Evolutionary conservation across 768 basidiomycete species (phyloP).

Genomic region (Erythrobasidium yunnanense): DNA sequence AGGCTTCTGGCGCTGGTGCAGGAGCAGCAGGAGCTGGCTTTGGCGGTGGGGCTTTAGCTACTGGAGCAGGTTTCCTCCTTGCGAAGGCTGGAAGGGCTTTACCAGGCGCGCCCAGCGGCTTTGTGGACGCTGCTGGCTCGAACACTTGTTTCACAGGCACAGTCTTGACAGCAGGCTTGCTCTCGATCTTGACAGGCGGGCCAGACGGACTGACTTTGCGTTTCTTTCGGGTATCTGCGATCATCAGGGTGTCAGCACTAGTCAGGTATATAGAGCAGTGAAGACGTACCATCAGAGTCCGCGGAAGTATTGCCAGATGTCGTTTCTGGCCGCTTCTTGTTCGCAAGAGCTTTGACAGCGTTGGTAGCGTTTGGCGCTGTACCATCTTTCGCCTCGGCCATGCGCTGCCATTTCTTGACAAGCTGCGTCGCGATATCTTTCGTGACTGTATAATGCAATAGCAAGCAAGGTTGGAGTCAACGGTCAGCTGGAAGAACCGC

Average conservation of each 20-base stretch:
- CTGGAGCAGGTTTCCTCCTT: slow-evolving; percentile 6
- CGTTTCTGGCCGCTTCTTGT: slow-evolving; percentile 10
- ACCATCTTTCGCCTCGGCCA: not conserved
- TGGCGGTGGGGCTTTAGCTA: not conserved
- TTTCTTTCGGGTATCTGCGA: not conserved
- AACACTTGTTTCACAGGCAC: no score
- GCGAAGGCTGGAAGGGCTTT: slow-evolving; percentile 16
- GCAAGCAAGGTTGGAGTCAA: no score
- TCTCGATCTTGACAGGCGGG: not conserved
- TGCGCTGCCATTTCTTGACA: slow-evolving; percentile 11
- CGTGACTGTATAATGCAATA: not conserved
- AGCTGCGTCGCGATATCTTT: slow-evolving; percentile 8
- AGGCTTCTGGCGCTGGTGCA: not conserved
- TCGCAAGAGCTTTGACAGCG: not conserved
- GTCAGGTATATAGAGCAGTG: not conserved
- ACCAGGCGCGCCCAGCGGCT: not conserved
- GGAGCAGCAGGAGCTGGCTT: not conserved
- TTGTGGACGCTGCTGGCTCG: not conserved
- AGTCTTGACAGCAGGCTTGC: not conserved
- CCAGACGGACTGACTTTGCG: slow-evolving; percentile 2
- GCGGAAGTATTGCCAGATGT: not conserved
- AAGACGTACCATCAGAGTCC: not conserved
- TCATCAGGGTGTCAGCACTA: not conserved
- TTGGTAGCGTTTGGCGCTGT: not conserved
- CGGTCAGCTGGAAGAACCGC: not conserved